A percentile compares a stretch with the other conserved stretches of the same genome.
Evolutionary conservation across 2,329 filamentous ascomycete genomes (phyloP).

Genomic region (Botrytis squamosa): DNA sequence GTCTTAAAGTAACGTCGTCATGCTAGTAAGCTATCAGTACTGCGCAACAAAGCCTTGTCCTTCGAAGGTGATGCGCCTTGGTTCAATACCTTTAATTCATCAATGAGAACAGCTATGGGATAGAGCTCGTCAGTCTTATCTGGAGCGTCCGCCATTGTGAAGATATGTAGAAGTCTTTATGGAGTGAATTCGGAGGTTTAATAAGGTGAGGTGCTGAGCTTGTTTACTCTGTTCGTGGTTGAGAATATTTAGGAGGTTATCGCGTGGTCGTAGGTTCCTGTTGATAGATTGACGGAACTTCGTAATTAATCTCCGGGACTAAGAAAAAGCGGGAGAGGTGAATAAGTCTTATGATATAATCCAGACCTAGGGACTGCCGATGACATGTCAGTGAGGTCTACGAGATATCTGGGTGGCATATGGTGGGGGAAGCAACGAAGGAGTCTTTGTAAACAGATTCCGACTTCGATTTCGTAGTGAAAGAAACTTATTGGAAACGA

Average conservation of each 20-base stretch:
- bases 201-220: constrained; percentile 35
- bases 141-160: constrained; percentile 81
- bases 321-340: not conserved
- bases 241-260: constrained; percentile 29
- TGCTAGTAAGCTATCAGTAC: constrained; percentile 58
- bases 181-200: constrained; percentile 38
- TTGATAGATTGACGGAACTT: constrained; percentile 24
- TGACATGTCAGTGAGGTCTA: not conserved
- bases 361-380: constrained; percentile 8
- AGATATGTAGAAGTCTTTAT: constrained; percentile 36
- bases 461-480: not conserved
- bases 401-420: not conserved
- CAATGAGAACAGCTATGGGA: constrained; percentile 98
- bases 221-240: constrained; percentile 36
- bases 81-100: constrained; percentile 87
- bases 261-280: constrained; percentile 33
- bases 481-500: not conserved
- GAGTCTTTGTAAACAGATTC: constrained; percentile 13
- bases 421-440: constrained; percentile 12
- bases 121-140: constrained; percentile 98
- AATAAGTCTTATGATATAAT: constrained; percentile 13
- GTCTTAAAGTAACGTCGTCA: constrained; percentile 94
- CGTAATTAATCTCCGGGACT: constrained; percentile 11
- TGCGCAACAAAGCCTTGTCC: constrained; percentile 18
- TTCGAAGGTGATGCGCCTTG: constrained; percentile 5